Evolutionary conservation across 495 filamentous ascomycete species (phyloP).

Genomic region (Parathielavia appendiculata): DNA sequence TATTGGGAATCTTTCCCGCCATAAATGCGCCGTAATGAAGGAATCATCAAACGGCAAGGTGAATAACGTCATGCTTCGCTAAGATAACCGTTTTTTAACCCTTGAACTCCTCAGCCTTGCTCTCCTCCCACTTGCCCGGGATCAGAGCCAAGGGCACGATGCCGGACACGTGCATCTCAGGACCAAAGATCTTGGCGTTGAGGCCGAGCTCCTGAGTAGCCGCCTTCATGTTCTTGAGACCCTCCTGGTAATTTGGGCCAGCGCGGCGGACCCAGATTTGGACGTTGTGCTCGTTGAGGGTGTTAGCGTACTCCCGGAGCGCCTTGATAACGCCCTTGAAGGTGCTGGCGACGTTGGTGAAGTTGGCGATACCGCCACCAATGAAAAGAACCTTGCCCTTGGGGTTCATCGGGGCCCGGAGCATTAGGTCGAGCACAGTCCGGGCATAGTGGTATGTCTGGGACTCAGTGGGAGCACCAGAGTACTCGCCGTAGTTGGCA

Average conservation of each 20-base stretch:
- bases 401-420: slow-evolving; percentile 75
- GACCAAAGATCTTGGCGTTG: slow-evolving; percentile 93
- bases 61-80: slow-evolving; percentile 5
- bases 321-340: slow-evolving; percentile 99
- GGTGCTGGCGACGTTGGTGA: slow-evolving; percentile 93
- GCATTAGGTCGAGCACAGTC: slow-evolving; percentile 96
- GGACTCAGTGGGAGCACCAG: slow-evolving; percentile 93
- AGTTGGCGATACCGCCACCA: slow-evolving; percentile 99
- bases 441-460: slow-evolving; percentile 98
- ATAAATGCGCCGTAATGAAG: slow-evolving; percentile 12
- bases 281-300: slow-evolving; percentile 91
- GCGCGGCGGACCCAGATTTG: slow-evolving; percentile 99
- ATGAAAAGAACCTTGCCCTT: slow-evolving; percentile 99
- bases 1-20: slow-evolving; percentile 8
- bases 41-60: slow-evolving; percentile 9
- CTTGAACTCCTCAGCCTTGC: slow-evolving; percentile 51
- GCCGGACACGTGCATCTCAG: slow-evolving; percentile 81
- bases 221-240: slow-evolving; percentile 98
- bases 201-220: slow-evolving; percentile 89
- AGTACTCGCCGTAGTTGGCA: slow-evolving; percentile 99
- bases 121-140: slow-evolving; percentile 49
- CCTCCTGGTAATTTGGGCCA: slow-evolving; percentile 99
- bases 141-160: slow-evolving; percentile 60
- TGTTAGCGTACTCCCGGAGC: slow-evolving; percentile 80
- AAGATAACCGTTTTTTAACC: slow-evolving; percentile 29